Evolutionary conservation across 148 eudicot genomes (phyloP).

Genomic region (Chenopodium quinoa): DNA sequence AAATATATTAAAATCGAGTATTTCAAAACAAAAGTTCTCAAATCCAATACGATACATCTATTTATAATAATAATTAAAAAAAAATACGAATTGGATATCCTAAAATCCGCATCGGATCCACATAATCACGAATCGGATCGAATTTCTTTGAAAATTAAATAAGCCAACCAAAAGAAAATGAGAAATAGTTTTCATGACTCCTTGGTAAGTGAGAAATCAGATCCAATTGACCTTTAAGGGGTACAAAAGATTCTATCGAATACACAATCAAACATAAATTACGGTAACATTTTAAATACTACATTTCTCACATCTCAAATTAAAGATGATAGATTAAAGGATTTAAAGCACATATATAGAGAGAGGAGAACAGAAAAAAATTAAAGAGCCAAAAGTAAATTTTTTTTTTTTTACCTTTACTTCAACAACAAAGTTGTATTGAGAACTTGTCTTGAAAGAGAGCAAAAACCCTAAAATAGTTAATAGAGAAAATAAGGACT

Average conservation of each 20-base stretch:
- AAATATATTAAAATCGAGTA: too few species aligned
- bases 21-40: too few species aligned
- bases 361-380: background rate
- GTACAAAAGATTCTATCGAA: background rate
- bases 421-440: background rate
- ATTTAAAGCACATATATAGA: background rate
- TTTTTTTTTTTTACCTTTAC: background rate
- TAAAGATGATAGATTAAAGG: too few species aligned
- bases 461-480: background rate
- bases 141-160: too few species aligned
- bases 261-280: background rate
- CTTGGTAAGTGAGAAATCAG: background rate
- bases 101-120: too few species aligned
- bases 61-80: too few species aligned
- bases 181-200: background rate
- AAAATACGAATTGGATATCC: too few species aligned
- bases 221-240: background rate
- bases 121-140: too few species aligned
- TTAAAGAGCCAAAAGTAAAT: background rate
- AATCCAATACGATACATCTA: too few species aligned
- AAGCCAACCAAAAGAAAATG: too few species aligned
- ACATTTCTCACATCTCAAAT: background rate
- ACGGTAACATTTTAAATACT: background rate
- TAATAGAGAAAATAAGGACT: background rate
- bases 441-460: background rate